Evolutionary conservation across 2,329 filamentous ascomycete species (phyloP), one percentile per base, ranked within the genome.

Genomic region (Cordyceps cicadae): DNA sequence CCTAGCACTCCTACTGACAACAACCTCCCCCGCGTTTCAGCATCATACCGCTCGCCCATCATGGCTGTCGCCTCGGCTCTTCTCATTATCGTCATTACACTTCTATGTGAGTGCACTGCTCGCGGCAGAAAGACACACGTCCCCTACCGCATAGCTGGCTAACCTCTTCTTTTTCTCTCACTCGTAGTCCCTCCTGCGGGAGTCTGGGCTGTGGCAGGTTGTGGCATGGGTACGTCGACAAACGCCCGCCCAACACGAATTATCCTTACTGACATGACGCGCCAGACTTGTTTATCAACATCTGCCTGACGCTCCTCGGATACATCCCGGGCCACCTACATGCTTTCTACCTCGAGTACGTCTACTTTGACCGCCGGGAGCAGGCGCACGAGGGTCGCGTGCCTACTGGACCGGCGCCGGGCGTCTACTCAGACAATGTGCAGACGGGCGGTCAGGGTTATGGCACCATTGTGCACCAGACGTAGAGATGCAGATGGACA

Each of bases 271-370:
- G 24, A 54, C 52, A n/a, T 9, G 32, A 9, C 43, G 43, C 21
- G 48, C 72, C 75, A 66, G 86, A 89, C 67, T 72, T 89, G 39
- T 76, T 86, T 57, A 82, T 89, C 73, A 89, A 89, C 70, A 81
- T 89, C 66, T 79, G 82, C 65, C 74, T 89, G 64, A 89, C 86
- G 0, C 67, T 88, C 32, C 78, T 88, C 24, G 86, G 86, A n/a
- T 89, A 87, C 71, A 74, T 94, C 55, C 90, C 90, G 0, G 90
- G 89, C 8, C 87, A 91, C 66, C 82, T 93, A 48, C 87, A 92
- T 70, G 89, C 89, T 49, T 92, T 92, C 72, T 94, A 92, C 71
- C 66, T 91, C 63, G 85, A 92, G 74, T 95, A 92, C 71, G 79
- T 95, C 64, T 96, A 92, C 76, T 93, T 87, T 72, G 84, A 90